Evolutionary conservation across 208 protist genomes (phyloP), one percentile per base, ranked within the genome.

Genomic region (Angomonas desouzai): DNA sequence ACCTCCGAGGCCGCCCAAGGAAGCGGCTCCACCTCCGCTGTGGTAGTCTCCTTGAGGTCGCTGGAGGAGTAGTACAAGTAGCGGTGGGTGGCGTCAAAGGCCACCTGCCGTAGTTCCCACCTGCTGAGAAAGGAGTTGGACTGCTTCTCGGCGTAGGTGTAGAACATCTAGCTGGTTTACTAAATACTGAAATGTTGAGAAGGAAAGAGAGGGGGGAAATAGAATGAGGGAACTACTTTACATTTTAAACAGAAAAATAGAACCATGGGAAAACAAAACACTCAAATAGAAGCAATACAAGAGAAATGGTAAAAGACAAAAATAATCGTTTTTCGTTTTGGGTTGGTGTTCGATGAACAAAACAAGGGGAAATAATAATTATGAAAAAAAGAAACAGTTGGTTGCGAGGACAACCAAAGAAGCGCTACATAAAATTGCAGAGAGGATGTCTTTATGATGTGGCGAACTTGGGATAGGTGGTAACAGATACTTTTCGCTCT

Each of bases 41-140:
- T 48, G 22, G 22, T 45, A 1, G 22, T 45, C 6, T 25, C 36
- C 34, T 53, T 63, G 43, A 34, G 30, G 18, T 57, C 63, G 9
- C 56, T 47, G 0, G 28, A 38, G 3, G 71, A 72, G 68, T 77
- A 82, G 62, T 82, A 82, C n/a, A 82, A 38, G 57, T 82, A 77
- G 1, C 76, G 72, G 49, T 72, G 70, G 60, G 73, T 77, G 55
- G 58, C 45, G 49, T 82, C 76, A 32, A 82, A 72, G 64, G 76
- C 76, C 3, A 82, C 62, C 62, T 73, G 67, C 29, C 76, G 76
- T 48, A 76, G 56, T 57, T 74, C 63, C 76, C 76, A 82, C n/a
- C 69, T 60, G 55, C 64, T 64, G 10, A 70, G 66, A 1, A 76
- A 59, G 13, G 66, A 55, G 49, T 62, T 74, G 48, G 74, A 66